phyloP scores from a whole-genome alignment of 805 yeast species.

The Candida glaebosa region DNA sequence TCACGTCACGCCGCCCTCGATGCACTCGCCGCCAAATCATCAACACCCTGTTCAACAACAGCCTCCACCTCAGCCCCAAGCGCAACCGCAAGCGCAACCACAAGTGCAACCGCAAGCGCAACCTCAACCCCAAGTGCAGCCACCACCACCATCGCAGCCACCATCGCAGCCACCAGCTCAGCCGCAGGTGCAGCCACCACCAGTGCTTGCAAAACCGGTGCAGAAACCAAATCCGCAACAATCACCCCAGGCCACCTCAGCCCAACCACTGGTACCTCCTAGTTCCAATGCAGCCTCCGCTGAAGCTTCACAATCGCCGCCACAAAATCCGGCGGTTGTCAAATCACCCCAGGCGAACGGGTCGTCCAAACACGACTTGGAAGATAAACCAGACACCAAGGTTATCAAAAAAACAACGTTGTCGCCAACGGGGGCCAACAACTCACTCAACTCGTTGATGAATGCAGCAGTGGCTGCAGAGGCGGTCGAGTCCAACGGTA shows the following conservation, averaged over 20 bases:
- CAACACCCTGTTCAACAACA: constrained; percentile 6
- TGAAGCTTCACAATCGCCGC: constrained; percentile 2
- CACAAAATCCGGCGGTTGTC: not conserved
- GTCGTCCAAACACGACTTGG: constrained; percentile 34
- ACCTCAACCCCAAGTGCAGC: constrained; percentile 5
- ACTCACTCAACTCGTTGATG: constrained; percentile 25
- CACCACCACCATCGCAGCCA: constrained; percentile 4
- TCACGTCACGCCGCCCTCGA: constrained; percentile 6
- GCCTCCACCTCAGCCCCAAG: constrained; percentile 6
- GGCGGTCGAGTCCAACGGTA: constrained; percentile 12
- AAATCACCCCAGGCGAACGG: constrained; percentile 9
- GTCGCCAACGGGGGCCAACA: constrained; percentile 9
- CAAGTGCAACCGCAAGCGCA: constrained; percentile 5
- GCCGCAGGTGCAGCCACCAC: constrained; percentile 3
- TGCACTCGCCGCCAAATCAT: constrained; percentile 6
- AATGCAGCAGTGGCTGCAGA: constrained; percentile 19
- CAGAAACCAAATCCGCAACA: constrained; percentile 3
- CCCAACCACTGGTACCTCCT: not conserved
- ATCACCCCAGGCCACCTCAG: constrained; percentile 2
- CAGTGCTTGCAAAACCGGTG: constrained; percentile 8
- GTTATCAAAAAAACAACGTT: constrained; percentile 22
- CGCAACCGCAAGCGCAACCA: constrained; percentile 2
- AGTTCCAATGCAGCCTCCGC: not conserved
- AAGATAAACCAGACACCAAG: constrained; percentile 32
- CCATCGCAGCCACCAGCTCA: constrained; percentile 5